phyloP scores from a whole-genome alignment of 805 yeast genomes.

The Cyberlindnera mississippiensis region DNA sequence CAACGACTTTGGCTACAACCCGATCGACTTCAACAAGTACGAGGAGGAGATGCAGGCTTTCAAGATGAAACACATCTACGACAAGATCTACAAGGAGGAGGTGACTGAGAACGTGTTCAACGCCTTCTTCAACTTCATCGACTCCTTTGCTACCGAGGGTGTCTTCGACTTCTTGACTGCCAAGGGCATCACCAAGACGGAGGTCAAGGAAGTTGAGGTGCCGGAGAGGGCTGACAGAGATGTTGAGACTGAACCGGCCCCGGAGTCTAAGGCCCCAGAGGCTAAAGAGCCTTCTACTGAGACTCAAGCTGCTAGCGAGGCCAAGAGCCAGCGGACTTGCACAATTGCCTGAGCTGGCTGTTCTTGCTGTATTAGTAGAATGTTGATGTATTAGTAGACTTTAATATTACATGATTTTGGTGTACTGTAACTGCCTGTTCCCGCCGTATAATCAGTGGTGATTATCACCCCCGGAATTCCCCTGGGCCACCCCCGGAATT shows the following conservation, averaged over 20 bases:
- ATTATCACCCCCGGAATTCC: too few species aligned
- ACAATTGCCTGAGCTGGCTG: too few species aligned
- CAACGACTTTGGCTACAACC: constrained; percentile 71
- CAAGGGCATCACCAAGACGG: constrained; percentile 33
- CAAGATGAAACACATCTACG: constrained; percentile 85
- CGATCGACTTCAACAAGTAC: constrained; percentile 63
- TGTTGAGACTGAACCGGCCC: constrained; percentile 2
- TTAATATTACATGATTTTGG: too few species aligned
- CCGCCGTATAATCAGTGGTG: too few species aligned
- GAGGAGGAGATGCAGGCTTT: constrained; percentile 74
- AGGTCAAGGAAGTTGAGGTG: constrained; percentile 6
- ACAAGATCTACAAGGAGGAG: constrained; percentile 89
- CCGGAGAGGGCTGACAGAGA: constrained; percentile 5
- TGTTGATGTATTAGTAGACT: too few species aligned
- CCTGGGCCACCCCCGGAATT: too few species aligned
- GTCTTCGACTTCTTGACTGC: constrained; percentile 41
- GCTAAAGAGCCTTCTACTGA: too few species aligned
- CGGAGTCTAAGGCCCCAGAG: not conserved
- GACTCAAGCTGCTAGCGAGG: not conserved
- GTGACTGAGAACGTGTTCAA: constrained; percentile 81
- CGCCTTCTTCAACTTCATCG: constrained; percentile 89
- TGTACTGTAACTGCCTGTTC: too few species aligned
- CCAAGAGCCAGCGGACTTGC: too few species aligned
- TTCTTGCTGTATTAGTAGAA: too few species aligned
- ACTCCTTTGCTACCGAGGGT: constrained; percentile 64